A percentile compares a stretch with the other conserved stretches of the same genome.
phyloP scores from a whole-genome alignment of 1,139 yeast species.

The Dujonia santamariae region DNA sequence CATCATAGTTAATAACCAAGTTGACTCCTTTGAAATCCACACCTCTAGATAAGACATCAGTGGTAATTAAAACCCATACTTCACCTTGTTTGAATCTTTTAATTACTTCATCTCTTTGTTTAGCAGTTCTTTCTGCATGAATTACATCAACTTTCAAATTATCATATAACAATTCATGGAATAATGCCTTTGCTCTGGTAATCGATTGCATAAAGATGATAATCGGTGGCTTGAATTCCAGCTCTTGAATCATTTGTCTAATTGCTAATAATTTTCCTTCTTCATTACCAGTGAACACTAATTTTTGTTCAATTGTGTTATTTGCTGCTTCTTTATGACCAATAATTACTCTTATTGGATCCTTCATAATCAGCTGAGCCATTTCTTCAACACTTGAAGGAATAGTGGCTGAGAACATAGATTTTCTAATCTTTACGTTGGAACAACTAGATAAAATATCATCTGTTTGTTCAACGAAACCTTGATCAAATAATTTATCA shows the following conservation, averaged over 20 bases:
- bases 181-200: constrained; percentile 90
- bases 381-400: constrained; percentile 91
- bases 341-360: constrained; percentile 81
- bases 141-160: constrained; percentile 91
- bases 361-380: constrained; percentile 80
- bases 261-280: constrained; percentile 91
- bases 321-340: constrained; percentile 97
- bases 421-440: constrained; percentile 51
- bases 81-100: constrained; percentile 85
- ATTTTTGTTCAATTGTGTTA: constrained; percentile 73
- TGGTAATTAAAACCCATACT: constrained; percentile 93
- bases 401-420: constrained; percentile 93
- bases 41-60: constrained; percentile 95
- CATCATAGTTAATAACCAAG: constrained; percentile 92
- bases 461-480: constrained; percentile 90
- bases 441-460: constrained; percentile 71
- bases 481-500: constrained; percentile 87
- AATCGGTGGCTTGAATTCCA: constrained; percentile 90
- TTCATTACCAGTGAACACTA: constrained; percentile 88
- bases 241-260: constrained; percentile 79
- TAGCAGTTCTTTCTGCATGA: constrained; percentile 90
- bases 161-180: constrained; percentile 88
- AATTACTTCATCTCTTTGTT: constrained; percentile 83
- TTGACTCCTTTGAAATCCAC: constrained; percentile 96
- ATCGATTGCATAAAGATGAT: constrained; percentile 90